These are phyloP conservation scores for Neonectria magnoliae DNA, from an alignment of 2,329 filamentous ascomycete species.

Conservation along the genomic window DNA sequence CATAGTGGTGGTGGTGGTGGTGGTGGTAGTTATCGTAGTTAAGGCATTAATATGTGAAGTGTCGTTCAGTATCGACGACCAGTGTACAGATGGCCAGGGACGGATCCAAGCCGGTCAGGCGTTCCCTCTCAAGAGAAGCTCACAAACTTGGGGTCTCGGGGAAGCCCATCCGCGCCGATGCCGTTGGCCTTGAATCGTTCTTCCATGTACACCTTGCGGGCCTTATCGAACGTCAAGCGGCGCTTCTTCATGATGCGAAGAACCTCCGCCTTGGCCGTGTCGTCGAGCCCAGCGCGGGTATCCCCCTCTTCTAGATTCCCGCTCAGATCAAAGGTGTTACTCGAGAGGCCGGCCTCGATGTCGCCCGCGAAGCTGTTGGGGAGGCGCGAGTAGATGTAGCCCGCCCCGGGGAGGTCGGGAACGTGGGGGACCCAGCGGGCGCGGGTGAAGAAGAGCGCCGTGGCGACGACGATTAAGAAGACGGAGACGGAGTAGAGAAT, in stretches of 20 bases:
- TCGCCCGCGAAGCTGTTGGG: slow-evolving; percentile 83
- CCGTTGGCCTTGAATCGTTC: slow-evolving; percentile 86
- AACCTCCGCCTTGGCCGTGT: slow-evolving; percentile 81
- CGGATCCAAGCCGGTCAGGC: not conserved
- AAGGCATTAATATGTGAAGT: slow-evolving; percentile 5
- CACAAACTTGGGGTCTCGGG: slow-evolving; percentile 93
- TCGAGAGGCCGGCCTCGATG: slow-evolving; percentile 87
- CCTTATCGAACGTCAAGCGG: slow-evolving; percentile 88
- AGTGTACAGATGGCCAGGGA: slow-evolving; percentile 3
- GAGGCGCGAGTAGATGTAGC: slow-evolving; percentile 80
- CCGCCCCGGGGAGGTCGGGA: slow-evolving; percentile 65
- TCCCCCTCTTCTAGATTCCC: slow-evolving; percentile 85
- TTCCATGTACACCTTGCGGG: slow-evolving; percentile 86
- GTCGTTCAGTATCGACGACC: not conserved
- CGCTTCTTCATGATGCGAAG: slow-evolving; percentile 90
- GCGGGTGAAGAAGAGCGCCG: slow-evolving; percentile 84
- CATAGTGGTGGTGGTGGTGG: not conserved
- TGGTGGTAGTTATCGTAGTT: not conserved
- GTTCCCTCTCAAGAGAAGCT: slow-evolving; percentile 69
- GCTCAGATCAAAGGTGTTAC: slow-evolving; percentile 82
- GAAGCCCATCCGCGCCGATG: slow-evolving; percentile 87
- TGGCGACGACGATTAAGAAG: slow-evolving; percentile 75
- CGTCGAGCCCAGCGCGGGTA: slow-evolving; percentile 81
- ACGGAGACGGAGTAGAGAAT: slow-evolving; percentile 82
- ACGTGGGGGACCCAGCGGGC: slow-evolving; percentile 78